These are phyloP conservation scores for Xylariomycetidae sp. DNA, from an alignment of 2,329 filamentous ascomycete genomes.

Conservation along the genomic window DNA sequence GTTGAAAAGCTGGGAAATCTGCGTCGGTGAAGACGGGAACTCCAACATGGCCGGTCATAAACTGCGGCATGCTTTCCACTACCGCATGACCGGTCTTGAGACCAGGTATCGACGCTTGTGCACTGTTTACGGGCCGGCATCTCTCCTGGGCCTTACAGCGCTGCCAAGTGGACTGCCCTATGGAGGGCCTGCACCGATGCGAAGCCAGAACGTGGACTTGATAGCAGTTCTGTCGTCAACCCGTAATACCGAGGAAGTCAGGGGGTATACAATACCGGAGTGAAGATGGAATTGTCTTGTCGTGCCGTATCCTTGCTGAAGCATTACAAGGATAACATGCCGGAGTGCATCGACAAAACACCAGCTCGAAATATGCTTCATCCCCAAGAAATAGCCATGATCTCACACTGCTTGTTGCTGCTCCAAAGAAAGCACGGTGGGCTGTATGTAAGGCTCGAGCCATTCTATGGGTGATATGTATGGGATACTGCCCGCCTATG, in stretches of 20 bases:
- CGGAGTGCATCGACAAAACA: neutral
- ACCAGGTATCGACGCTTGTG: constrained; percentile 53
- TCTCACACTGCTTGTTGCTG: neutral
- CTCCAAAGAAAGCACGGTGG: too few relatives aligned
- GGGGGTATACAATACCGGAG: constrained; percentile 45
- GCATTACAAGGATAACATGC: neutral
- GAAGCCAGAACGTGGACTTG: constrained; percentile 31
- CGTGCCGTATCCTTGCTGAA: neutral
- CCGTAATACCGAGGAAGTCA: constrained; percentile 62
- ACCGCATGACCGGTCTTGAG: constrained; percentile 60
- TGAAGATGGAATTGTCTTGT: constrained; percentile 3
- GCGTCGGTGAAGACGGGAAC: constrained; percentile 47
- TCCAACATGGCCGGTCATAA: constrained; percentile 73
- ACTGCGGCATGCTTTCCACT: constrained; percentile 64
- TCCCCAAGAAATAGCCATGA: neutral
- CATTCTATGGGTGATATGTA: too few relatives aligned
- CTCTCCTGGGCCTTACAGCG: constrained; percentile 28
- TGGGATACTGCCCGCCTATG: too few relatives aligned
- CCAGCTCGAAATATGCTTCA: neutral
- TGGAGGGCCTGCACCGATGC: constrained; percentile 37
- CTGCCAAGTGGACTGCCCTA: constrained; percentile 49
- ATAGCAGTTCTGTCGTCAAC: constrained; percentile 52
- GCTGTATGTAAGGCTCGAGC: too few relatives aligned
- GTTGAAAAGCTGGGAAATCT: constrained; percentile 44
- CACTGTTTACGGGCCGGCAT: constrained; percentile 52